Evolutionary conservation across 1,284 basidiomycete species (phyloP).

Genomic region (Fomitiporia mediterranea): DNA sequence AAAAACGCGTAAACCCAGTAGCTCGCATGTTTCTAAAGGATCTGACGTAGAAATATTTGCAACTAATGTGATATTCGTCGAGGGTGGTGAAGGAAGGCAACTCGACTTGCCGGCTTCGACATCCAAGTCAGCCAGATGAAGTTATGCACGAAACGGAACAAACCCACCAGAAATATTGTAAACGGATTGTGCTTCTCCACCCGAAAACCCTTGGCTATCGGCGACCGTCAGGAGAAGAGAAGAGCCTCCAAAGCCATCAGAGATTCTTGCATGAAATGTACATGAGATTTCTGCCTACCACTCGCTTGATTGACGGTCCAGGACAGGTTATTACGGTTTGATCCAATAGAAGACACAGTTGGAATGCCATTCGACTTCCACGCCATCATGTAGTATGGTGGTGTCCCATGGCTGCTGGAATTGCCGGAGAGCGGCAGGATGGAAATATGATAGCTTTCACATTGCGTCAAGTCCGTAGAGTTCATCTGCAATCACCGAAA

Average conservation of each 20-base stretch:
- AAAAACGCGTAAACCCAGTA: conserved; percentile 41
- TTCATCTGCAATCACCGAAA: background rate
- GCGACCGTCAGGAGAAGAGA: conserved; percentile 39
- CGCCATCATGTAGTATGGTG: conserved; percentile 49
- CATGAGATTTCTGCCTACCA: conserved; percentile 29
- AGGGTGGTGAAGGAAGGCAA: conserved; percentile 9
- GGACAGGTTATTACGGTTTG: conserved; percentile 32
- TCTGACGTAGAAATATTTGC: conserved; percentile 37
- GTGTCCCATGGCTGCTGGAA: conserved; percentile 26
- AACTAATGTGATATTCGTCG: conserved; percentile 33
- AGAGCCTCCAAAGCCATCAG: conserved; percentile 32
- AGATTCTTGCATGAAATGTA: no score
- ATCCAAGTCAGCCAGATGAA: background rate
- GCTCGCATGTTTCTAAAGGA: conserved; percentile 41
- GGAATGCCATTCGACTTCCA: conserved; percentile 39
- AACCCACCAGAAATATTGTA: conserved; percentile 35
- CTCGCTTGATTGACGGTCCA: conserved; percentile 41
- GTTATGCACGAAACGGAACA: conserved; percentile 2
- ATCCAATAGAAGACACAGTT: conserved; percentile 37
- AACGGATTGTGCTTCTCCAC: conserved; percentile 33
- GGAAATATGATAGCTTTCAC: background rate
- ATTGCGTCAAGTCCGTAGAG: conserved; percentile 6
- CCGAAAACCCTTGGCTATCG: conserved; percentile 40
- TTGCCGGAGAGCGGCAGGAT: background rate
- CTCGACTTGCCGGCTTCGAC: conserved; percentile 1